Conservation (phyloP, 805 yeast genomes). For the Kuraishia borneana region DNA sequence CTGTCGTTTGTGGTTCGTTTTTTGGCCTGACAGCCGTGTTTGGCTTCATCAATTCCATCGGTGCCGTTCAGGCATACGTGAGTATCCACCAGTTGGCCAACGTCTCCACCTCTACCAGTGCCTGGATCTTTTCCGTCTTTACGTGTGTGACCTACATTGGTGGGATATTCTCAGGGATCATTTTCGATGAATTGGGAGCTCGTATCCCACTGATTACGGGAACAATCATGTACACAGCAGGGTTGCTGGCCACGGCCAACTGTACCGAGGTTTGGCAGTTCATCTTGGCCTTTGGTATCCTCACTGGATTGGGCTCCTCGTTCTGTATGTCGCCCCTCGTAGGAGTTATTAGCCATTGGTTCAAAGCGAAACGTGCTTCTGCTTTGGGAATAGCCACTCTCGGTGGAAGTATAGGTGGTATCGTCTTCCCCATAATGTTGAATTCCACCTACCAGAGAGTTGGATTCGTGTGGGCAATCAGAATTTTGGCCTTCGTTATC, state of each 20-base stretch:
- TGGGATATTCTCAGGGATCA: slow-evolving; percentile 43
- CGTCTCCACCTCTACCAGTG: slow-evolving; percentile 32
- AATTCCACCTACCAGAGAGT: slow-evolving; percentile 28
- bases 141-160: slow-evolving; percentile 35
- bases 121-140: slow-evolving; percentile 58
- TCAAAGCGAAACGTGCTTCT: slow-evolving; percentile 26
- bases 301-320: slow-evolving; percentile 30
- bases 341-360: slow-evolving; percentile 36
- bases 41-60: slow-evolving; percentile 48
- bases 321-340: slow-evolving; percentile 32
- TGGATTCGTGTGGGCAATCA: slow-evolving; percentile 55
- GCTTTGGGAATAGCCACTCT: slow-evolving; percentile 21
- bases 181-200: slow-evolving; percentile 45
- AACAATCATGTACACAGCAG: slow-evolving; percentile 28
- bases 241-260: slow-evolving; percentile 41
- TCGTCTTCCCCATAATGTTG: slow-evolving; percentile 45
- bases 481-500: slow-evolving; percentile 30
- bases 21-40: slow-evolving; percentile 41
- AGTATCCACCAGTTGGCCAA: slow-evolving; percentile 40
- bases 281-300: slow-evolving; percentile 26
- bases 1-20: slow-evolving; percentile 46
- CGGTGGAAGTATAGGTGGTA: slow-evolving; percentile 62
- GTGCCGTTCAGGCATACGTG: slow-evolving; percentile 53
- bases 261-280: slow-evolving; percentile 26
- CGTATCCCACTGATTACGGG: slow-evolving; percentile 29